Conservation (phyloP, 345 rosid genomes). For the Eucalyptus melliodora region DNA sequence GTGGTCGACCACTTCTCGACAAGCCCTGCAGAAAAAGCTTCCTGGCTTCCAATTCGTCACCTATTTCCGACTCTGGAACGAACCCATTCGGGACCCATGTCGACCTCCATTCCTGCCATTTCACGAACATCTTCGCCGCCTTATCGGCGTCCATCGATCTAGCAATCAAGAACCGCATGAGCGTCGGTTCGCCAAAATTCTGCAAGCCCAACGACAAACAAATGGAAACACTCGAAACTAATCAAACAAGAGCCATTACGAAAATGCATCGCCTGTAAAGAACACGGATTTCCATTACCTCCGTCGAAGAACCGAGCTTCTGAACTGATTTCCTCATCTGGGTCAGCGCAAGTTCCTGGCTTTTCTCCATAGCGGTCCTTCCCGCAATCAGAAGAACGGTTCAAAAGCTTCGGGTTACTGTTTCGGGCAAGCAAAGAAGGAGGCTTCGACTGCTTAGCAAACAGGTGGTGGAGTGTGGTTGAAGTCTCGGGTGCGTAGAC, state of each 20-base stretch:
- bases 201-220: not conserved
- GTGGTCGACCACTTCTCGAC: slow-evolving; percentile 46
- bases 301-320: slow-evolving; percentile 54
- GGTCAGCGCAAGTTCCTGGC: slow-evolving; percentile 34
- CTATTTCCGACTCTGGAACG: slow-evolving; percentile 57
- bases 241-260: not conserved
- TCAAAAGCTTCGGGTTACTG: not conserved
- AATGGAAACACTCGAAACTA: not conserved
- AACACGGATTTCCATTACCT: slow-evolving; percentile 11
- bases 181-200: slow-evolving; percentile 47
- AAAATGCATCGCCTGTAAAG: not conserved
- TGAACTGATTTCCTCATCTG: slow-evolving; percentile 57
- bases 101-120: slow-evolving; percentile 83
- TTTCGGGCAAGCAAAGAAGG: not conserved
- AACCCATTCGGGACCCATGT: slow-evolving; percentile 54
- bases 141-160: slow-evolving; percentile 79
- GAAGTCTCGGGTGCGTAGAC: not conserved
- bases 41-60: slow-evolving; percentile 36
- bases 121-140: slow-evolving; percentile 85
- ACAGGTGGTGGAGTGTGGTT: not conserved
- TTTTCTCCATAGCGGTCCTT: slow-evolving; percentile 28
- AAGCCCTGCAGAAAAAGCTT: slow-evolving; percentile 56
- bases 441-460: not conserved
- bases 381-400: not conserved
- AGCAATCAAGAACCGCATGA: slow-evolving; percentile 86